Percentiles rank a stretch among this genome's conserved stretches.
phyloP scores from a whole-genome alignment of 345 rosid species.

The Aquilaria yunnanensis region DNA sequence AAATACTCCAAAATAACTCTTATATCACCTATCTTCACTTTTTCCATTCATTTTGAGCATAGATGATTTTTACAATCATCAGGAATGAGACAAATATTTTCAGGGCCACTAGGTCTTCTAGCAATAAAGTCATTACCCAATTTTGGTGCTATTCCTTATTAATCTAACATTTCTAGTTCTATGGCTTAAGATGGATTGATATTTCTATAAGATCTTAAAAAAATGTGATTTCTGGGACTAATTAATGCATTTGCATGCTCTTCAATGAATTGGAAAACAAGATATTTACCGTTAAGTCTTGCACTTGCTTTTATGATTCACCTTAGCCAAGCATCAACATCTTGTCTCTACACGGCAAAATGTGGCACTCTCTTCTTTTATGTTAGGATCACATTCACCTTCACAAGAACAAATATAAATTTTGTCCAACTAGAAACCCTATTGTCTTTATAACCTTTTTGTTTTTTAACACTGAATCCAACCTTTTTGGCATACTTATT shows the following conservation, averaged over 20 bases:
- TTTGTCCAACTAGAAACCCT: neutral
- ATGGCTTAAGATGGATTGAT: neutral
- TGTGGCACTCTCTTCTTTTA: neutral
- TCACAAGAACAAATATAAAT: neutral
- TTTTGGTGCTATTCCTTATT: neutral
- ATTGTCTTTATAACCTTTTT: neutral
- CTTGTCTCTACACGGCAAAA: neutral
- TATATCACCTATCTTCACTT: neutral
- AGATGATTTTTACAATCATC: neutral
- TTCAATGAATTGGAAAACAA: neutral
- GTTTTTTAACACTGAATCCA: neutral
- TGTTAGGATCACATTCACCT: neutral
- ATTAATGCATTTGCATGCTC: neutral
- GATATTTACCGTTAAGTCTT: neutral
- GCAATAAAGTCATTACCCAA: neutral
- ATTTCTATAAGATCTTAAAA: neutral
- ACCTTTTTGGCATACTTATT: neutral
- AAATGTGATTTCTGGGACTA: neutral
- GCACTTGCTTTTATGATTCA: neutral
- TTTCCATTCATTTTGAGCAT: neutral
- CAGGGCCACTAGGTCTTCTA: neutral
- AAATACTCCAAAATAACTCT: neutral
- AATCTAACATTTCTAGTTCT: neutral
- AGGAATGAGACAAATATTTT: neutral
- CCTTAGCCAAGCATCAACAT: neutral